Percentiles rank a stretch among this genome's conserved stretches.
phyloP scores from a whole-genome alignment of 345 rosid species.

The Barbarea vulgaris region DNA sequence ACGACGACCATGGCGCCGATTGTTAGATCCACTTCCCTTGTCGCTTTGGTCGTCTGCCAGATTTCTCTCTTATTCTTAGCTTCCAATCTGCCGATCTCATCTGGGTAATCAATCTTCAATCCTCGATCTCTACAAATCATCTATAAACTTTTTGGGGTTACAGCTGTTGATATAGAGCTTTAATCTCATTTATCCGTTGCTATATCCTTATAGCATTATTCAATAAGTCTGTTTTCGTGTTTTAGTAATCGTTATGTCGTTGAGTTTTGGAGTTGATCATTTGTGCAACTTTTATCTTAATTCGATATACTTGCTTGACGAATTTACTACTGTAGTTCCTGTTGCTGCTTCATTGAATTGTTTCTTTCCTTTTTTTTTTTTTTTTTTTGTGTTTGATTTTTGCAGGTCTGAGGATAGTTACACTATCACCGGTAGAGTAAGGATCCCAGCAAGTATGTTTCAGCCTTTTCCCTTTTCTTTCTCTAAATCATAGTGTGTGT shows the following conservation, averaged over 20 bases:
- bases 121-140: slow-evolving; percentile 8
- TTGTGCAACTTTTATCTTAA: slow-evolving; percentile 1
- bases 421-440: slow-evolving; percentile 80
- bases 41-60: slow-evolving; percentile 38
- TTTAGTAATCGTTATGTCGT: not conserved
- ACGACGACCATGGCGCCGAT: slow-evolving; percentile 52
- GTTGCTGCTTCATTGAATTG: not conserved
- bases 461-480: not conserved
- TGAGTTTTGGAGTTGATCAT: slow-evolving; percentile 1
- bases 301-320: not conserved
- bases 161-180: not conserved
- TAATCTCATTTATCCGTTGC: not conserved
- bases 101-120: slow-evolving; percentile 44
- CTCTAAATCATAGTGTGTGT: not conserved
- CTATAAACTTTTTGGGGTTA: not conserved
- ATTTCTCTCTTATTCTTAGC: slow-evolving; percentile 40
- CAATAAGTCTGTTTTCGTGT: not conserved
- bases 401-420: slow-evolving; percentile 70
- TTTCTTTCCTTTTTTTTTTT: not conserved
- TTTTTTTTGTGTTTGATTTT: slow-evolving; percentile 3
- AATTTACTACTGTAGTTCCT: not conserved
- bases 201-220: not conserved
- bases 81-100: slow-evolving; percentile 47
- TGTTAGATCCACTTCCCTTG: slow-evolving; percentile 44
- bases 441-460: slow-evolving; percentile 59